Conservation (phyloP, 257 asterid genomes). For the Echium plantagineum region DNA sequence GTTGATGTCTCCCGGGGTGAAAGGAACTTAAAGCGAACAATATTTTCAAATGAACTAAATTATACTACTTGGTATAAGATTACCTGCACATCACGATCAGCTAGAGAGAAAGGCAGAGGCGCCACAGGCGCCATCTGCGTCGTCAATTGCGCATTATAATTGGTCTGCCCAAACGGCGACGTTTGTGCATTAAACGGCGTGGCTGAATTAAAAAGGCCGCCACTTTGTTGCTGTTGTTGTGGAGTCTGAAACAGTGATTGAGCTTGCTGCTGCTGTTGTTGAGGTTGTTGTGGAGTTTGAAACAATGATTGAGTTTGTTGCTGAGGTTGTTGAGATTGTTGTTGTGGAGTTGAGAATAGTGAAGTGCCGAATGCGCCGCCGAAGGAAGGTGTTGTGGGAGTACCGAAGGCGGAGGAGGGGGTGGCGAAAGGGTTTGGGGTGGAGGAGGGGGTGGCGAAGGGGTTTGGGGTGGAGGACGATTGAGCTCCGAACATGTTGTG, state of each 20-base stretch:
- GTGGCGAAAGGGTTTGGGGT: slow-evolving; percentile 21
- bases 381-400: slow-evolving; percentile 53
- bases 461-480: slow-evolving; percentile 16
- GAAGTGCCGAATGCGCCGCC: slow-evolving; percentile 57
- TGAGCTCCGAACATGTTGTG: slow-evolving; percentile 15
- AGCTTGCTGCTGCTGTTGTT: slow-evolving; percentile 41
- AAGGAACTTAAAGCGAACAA: too few species aligned
- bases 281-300: background rate
- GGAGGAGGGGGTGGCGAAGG: slow-evolving; percentile 21
- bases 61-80: too few species aligned
- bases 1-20: too few species aligned
- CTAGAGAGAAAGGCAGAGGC: slow-evolving; percentile 81
- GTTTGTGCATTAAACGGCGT: background rate
- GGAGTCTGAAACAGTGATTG: slow-evolving; percentile 53
- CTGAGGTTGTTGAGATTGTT: slow-evolving; percentile 11
- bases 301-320: too few species aligned
- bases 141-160: slow-evolving; percentile 53
- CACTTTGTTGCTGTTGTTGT: slow-evolving; percentile 48
- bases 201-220: slow-evolving; percentile 38
- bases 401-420: slow-evolving; percentile 27
- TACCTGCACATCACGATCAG: slow-evolving; percentile 92
- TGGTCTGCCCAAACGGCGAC: slow-evolving; percentile 30
- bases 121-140: slow-evolving; percentile 99
- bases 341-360: slow-evolving; percentile 60
- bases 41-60: too few species aligned